phyloP scores from a whole-genome alignment of 2,329 filamentous ascomycete genomes.

The Pseudodiploospora longispora region DNA sequence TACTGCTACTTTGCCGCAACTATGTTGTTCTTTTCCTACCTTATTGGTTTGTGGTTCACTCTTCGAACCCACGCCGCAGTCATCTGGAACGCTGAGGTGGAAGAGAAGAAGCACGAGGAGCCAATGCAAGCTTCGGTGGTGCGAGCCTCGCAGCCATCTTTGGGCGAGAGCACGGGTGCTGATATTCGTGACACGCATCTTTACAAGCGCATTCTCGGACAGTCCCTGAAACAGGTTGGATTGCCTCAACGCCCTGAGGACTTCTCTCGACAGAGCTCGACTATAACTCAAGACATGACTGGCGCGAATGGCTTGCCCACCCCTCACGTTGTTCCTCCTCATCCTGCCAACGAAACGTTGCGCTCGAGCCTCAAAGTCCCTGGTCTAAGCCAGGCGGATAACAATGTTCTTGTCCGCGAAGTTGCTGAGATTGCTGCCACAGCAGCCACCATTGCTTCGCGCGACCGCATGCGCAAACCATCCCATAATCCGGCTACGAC shows the following conservation, averaged over 20 bases:
- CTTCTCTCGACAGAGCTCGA: constrained; percentile 31
- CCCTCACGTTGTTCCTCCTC: constrained; percentile 72
- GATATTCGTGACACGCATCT: constrained; percentile 82
- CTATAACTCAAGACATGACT: constrained; percentile 20
- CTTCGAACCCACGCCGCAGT: constrained; percentile 91
- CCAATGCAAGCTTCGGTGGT: constrained; percentile 24
- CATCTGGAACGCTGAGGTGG: constrained; percentile 84
- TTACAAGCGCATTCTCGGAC: constrained; percentile 88
- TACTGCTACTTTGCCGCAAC: constrained; percentile 86
- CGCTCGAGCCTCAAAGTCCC: constrained; percentile 46
- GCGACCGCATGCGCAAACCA: constrained; percentile 48
- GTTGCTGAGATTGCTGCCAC: constrained; percentile 92
- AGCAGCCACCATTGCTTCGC: constrained; percentile 76
- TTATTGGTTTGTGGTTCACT: constrained; percentile 92
- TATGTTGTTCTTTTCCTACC: constrained; percentile 83
- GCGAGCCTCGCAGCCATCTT: constrained; percentile 27
- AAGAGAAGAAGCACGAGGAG: constrained; percentile 65
- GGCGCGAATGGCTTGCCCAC: constrained; percentile 35
- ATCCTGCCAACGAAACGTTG: constrained; percentile 38
- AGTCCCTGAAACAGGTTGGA: constrained; percentile 79
- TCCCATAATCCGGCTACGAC: constrained; percentile 21
- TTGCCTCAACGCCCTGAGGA: constrained; percentile 48
- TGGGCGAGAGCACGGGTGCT: constrained; percentile 41
- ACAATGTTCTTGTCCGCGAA: constrained; percentile 70
- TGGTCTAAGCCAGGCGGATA: constrained; percentile 74